Base-by-base conservation (phyloP, 148 eudicot species). In the Drosera capensis region DNA sequence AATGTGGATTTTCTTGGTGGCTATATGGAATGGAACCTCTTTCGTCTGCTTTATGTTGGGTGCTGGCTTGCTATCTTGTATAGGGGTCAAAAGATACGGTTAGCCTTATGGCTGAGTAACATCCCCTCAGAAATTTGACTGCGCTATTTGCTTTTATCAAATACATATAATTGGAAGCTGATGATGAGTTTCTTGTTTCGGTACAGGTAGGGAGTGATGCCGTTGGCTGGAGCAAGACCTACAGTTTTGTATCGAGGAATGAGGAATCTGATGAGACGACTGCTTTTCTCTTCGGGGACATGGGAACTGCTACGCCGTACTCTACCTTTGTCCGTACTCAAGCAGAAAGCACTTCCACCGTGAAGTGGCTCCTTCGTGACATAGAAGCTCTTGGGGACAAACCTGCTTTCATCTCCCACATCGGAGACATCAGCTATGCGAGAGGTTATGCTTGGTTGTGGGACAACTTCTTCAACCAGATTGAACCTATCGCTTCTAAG, bases 261-360 rank as follows among this genome's bases (percentile, higher is more conserved):
- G 77, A 56, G 22, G 77, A 85, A 43, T 73, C 88, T 7, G 74
- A 55, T 28, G 80, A 85, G 71, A 81, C 99, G 1, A 39, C 63
- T 36, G 99, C 99, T 46, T 92, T 81, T 68, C 49, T 85, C 39
- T 81, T 75, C 41, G 99, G 99, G 13, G 99, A 92, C 66, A 85
- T 92, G 99, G 99, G 99, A 42, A 81, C 99, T 40, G 72, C 94
- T 14, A 79, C 95, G 19, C 86, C 94, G 7, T 92, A 85, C 60
- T 51, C 49, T 19, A 92, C 99, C 16, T 92, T 75, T 45, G 35
- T 65, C 7, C 79, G 88, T 2, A 74, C 86, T 8, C 99, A 85
- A 58, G 78, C 79, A 0, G 99, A 92, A 57, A 85, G 99, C 58
- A 53, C 54, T 45, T 61, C 88, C 2, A 85, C 95, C 14, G 41